phyloP scores from a whole-genome alignment of 1,139 yeast species.

The Blastobotrys illinoisensis region DNA sequence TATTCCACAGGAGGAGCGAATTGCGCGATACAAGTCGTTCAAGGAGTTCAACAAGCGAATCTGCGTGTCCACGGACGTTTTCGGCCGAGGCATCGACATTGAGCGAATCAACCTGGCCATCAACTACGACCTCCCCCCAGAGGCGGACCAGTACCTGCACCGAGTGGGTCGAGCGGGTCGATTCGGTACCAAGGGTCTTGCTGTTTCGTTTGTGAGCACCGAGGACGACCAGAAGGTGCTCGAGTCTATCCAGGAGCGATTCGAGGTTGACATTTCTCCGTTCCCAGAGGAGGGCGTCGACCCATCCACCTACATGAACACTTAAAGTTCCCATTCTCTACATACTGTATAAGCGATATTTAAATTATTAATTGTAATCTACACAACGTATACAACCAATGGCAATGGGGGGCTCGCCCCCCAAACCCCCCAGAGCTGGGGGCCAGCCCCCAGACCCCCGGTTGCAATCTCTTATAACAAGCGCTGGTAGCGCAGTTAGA shows the following conservation, averaged over 20 bases:
- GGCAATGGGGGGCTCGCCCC: no score
- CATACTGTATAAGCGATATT: not conserved
- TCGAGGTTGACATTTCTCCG: constrained; percentile 89
- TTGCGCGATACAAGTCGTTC: constrained; percentile 91
- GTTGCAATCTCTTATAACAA: no score
- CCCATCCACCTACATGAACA: constrained; percentile 96
- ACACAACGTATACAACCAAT: no score
- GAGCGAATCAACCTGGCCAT: constrained; percentile 98
- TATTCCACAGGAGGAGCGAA: constrained; percentile 96
- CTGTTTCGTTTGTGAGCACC: constrained; percentile 81
- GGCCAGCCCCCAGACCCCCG: no score
- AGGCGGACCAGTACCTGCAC: constrained; percentile 97
- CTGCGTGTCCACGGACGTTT: constrained; percentile 96
- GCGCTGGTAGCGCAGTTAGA: no score
- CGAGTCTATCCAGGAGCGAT: constrained; percentile 92
- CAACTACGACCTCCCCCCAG: constrained; percentile 78
- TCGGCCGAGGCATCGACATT: constrained; percentile 99
- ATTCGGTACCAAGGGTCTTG: constrained; percentile 98
- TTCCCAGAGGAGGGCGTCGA: constrained; percentile 99
- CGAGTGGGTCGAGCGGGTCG: constrained; percentile 99
- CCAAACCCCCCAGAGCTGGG: no score
- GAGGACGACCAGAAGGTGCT: constrained; percentile 87
- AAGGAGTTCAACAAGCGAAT: constrained; percentile 98
- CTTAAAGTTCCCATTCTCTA: constrained; percentile 39
- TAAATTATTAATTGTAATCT: not conserved